These are phyloP conservation scores for Aspergillus transmontanensis DNA, from an alignment of 2,329 filamentous ascomycete genomes.

Conservation along the genomic window DNA sequence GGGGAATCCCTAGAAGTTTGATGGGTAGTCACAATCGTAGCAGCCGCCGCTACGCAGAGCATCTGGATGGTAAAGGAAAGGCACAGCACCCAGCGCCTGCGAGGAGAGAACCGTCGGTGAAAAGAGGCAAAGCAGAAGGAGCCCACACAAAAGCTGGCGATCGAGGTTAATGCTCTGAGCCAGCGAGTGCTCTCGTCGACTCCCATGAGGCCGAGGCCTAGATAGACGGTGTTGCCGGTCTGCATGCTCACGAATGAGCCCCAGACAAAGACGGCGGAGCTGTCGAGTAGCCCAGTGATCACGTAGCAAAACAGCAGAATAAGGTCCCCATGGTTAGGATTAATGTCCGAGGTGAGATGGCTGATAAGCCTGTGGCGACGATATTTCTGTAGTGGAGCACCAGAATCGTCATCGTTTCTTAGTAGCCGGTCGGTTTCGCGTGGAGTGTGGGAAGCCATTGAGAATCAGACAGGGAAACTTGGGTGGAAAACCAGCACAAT, in stretches of 20 bases:
- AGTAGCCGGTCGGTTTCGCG: conserved; percentile 2
- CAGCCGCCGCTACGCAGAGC: conserved; percentile 54
- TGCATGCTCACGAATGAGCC: conserved; percentile 84
- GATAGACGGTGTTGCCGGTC: conserved; percentile 81
- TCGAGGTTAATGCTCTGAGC: conserved; percentile 72
- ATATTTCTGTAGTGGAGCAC: background rate
- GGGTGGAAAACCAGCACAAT: background rate
- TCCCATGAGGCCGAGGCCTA: conserved; percentile 67
- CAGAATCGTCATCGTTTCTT: background rate
- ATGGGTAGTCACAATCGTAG: conserved; percentile 55
- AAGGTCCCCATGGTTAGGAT: conserved; percentile 51
- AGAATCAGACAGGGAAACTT: background rate
- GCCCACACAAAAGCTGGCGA: conserved; percentile 70
- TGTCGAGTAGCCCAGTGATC: conserved; percentile 77
- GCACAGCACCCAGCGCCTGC: conserved; percentile 46
- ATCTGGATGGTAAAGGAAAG: conserved; percentile 60
- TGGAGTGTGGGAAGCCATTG: background rate
- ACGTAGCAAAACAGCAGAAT: conserved; percentile 72
- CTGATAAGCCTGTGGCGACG: background rate
- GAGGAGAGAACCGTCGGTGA: conserved; percentile 57
- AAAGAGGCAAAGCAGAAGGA: conserved; percentile 71
- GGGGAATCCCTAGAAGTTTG: conserved; percentile 49
- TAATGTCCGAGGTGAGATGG: background rate
- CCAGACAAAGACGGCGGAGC: conserved; percentile 74
- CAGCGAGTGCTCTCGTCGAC: conserved; percentile 61